Base-by-base conservation (phyloP, 768 basidiomycete species). In the Boletellus sp. region DNA sequence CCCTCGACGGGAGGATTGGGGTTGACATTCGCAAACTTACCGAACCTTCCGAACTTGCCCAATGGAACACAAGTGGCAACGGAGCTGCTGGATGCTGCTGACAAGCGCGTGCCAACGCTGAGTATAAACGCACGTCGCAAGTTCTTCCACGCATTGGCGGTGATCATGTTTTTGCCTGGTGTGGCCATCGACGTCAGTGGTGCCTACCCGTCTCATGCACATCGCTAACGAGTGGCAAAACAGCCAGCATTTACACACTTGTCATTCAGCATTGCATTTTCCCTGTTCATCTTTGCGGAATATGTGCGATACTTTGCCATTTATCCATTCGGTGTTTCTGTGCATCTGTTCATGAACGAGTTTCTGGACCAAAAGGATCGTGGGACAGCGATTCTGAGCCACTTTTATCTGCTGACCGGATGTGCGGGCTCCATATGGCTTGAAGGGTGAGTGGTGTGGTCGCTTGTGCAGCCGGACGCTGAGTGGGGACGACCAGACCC, bases 301-400 rank as follows among this genome's bases (percentile, higher is more conserved):
- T 98, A 97, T 73, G 81, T 97, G 55, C 90, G 96, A 51, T 99
- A 97, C 70, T 99, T 98, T 70, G 96, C 96, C 33, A 80, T 99
- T 42, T 97, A 96, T 71, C 96, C 96, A 3, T 90, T 97, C 59
- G 93, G 94, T 13, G 94, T 90, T 10, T 75, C 83, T 11, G 83
- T 99, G 17, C 96, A 99, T 70, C 72, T 97, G 48, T 99, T 99
- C 70, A 84, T 99, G 83, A 90, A 88, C 71, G 96, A 99, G 66
- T 99, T 99, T 64, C 74, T 98, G 66, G 96, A 99, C 71, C 79
- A 86, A 59, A 90, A 91, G 71, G 96, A 99, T 69, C 79, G 85
- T 43, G 96, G 96, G 3, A 95, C 94, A 11, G 96, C 94, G 23
- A 94, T 99, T 59, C 69, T 99, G 57, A 94, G 93, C 61, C 96